Conservation (phyloP, 2,329 filamentous ascomycete genomes). For the Beauveria sp. region DNA sequence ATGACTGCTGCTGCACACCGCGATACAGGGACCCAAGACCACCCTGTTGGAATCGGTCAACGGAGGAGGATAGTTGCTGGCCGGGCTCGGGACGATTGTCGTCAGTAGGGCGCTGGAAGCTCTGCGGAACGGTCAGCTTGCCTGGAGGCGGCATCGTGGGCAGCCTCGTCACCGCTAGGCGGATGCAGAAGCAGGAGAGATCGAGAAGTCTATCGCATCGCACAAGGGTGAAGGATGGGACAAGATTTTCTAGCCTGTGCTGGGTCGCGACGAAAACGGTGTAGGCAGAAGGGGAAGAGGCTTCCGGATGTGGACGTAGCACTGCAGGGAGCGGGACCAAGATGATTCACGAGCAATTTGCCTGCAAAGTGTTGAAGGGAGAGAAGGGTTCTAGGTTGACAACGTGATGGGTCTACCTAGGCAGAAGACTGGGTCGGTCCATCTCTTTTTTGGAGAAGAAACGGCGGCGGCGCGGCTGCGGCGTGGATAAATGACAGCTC, state of each 20-base stretch:
- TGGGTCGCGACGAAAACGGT: background rate
- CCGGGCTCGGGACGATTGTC: background rate
- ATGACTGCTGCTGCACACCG: constrained; percentile 3
- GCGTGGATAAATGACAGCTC: constrained; percentile 8
- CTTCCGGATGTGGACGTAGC: background rate
- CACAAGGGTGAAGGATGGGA: background rate
- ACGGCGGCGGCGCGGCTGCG: constrained; percentile 7
- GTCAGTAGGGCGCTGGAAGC: background rate
- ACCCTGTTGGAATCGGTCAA: constrained; percentile 2
- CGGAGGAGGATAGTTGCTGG: background rate
- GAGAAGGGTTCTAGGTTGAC: background rate
- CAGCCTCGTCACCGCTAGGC: constrained; percentile 6
- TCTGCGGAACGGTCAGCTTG: constrained; percentile 10
- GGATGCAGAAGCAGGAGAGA: background rate
- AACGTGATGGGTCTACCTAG: constrained; percentile 3
- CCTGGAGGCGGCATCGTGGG: constrained; percentile 4
- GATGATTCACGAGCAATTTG: background rate
- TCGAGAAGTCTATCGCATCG: constrained; percentile 1
- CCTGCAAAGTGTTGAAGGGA: background rate
- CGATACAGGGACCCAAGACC: constrained; percentile 2
- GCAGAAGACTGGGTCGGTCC: constrained; percentile 7
- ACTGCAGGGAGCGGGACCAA: background rate
- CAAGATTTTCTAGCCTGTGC: background rate
- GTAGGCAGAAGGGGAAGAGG: background rate
- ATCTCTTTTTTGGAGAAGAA: constrained; percentile 6